Percentiles rank a stretch among this genome's conserved stretches.
phyloP scores from a whole-genome alignment of 179 eudicot genomes.

The Beta corolliflora region DNA sequence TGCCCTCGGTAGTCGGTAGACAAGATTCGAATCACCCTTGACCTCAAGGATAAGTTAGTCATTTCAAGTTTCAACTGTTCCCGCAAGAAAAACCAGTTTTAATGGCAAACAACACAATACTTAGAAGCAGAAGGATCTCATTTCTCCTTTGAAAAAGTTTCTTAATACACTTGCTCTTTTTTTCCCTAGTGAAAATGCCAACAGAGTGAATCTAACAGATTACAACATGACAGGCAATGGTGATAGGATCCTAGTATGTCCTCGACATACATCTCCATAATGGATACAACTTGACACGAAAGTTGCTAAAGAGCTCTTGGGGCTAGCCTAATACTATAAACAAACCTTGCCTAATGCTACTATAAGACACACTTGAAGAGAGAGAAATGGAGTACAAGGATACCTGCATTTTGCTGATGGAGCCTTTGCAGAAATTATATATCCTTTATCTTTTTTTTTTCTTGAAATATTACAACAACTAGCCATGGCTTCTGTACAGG shows the following conservation, averaged over 20 bases:
- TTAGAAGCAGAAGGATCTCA: constrained; percentile 3
- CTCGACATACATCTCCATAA: constrained; percentile 6
- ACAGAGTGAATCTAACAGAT: not conserved
- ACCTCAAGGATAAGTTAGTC: not conserved
- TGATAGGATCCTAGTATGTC: not conserved
- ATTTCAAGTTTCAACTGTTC: not conserved
- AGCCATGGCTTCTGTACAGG: constrained; percentile 30
- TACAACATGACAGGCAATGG: not conserved
- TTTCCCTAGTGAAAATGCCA: constrained; percentile 1
- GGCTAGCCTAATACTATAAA: constrained; percentile 31
- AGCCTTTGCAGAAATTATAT: not conserved
- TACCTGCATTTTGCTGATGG: constrained; percentile 13
- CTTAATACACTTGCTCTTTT: constrained; percentile 16
- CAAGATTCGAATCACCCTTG: too few species aligned
- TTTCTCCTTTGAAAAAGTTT: not conserved
- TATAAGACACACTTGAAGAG: constrained; percentile 13
- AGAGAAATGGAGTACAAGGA: constrained; percentile 5
- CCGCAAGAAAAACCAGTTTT: not conserved
- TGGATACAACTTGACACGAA: constrained; percentile 17
- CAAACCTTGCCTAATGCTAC: constrained; percentile 26
- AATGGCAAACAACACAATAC: constrained; percentile 11
- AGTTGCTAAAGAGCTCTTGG: constrained; percentile 5
- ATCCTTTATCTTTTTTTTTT: not conserved
- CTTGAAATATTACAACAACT: constrained; percentile 3
- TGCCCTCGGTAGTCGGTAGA: too few species aligned